Evolutionary conservation across 495 filamentous ascomycete genomes (phyloP).

Genomic region (Cercophora samala): DNA sequence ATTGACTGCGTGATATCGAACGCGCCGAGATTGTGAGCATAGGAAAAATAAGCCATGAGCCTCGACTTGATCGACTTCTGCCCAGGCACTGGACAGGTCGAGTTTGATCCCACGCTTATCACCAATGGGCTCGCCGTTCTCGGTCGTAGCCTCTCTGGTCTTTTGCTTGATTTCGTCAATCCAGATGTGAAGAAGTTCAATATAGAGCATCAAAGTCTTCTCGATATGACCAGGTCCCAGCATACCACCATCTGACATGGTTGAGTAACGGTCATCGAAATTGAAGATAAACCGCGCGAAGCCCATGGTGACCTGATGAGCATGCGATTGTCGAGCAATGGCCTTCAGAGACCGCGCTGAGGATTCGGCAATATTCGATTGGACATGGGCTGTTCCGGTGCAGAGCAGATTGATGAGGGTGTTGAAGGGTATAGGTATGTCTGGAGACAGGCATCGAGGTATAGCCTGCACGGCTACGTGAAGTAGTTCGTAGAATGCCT

Average conservation of each 20-base stretch:
- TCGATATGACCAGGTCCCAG: slow-evolving; percentile 93
- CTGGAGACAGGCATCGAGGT: slow-evolving; percentile 83
- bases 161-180: slow-evolving; percentile 92
- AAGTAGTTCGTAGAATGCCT: slow-evolving; percentile 92
- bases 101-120: slow-evolving; percentile 67
- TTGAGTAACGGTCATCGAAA: slow-evolving; percentile 94
- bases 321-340: slow-evolving; percentile 88
- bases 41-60: slow-evolving; percentile 98
- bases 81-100: slow-evolving; percentile 80
- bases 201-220: slow-evolving; percentile 85
- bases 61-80: slow-evolving; percentile 94
- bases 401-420: slow-evolving; percentile 92
- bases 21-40: slow-evolving; percentile 87
- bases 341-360: slow-evolving; percentile 92
- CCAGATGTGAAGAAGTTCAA: slow-evolving; percentile 93
- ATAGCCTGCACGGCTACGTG: slow-evolving; percentile 95
- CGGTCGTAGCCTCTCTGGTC: slow-evolving; percentile 65
- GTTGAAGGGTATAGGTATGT: slow-evolving; percentile 82
- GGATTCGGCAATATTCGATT: slow-evolving; percentile 85
- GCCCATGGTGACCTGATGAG: slow-evolving; percentile 93
- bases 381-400: slow-evolving; percentile 93
- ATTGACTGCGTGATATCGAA: slow-evolving; percentile 85
- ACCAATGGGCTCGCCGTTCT: slow-evolving; percentile 56
- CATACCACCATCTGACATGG: slow-evolving; percentile 97
- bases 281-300: slow-evolving; percentile 97